Evolutionary conservation across 257 asterid species (phyloP), one percentile per base, ranked within the genome.

Genomic region (Forsythia suspensa): DNA sequence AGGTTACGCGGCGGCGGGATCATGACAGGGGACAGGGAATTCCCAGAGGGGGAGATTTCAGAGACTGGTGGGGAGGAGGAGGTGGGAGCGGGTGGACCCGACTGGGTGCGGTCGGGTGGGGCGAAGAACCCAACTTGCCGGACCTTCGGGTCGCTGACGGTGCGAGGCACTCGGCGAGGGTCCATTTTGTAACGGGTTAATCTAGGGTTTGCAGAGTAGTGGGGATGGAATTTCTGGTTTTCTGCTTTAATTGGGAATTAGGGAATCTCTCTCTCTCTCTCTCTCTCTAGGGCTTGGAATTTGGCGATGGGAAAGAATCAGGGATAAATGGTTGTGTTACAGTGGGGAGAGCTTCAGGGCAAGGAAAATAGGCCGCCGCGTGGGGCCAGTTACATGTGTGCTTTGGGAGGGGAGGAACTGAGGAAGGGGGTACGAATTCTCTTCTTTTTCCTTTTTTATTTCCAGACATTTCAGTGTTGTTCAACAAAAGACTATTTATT

Each of bases 51-150:
- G 8, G 97, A 87, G 24, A 79, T 65, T 5, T 76, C 82, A 43
- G 93, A 84, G 8, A 76, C 74, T 10, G 87, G 89, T 2, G 95
- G 90, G 10, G 94, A 85, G 4, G 92, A 73, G 3, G 91, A 75
- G 10, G 38, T 51, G 9, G 91, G 94, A 65, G 71, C 85, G 48
- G 89, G 84, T 15, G 93, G 99, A 48, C 84, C 94, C 73, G 90
- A 91, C 38, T 78, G 94, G 43, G 93, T 80, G 18, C 91, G 88
- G 72, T 88, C 92, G 68, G 92, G 92, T 18, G 94, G 94, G 39
- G 85, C 87, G 83, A 94, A 91, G 87, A 94, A 96, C 40, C 99
- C 99, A 46, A 96, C 99, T 20, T 94, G 99, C 43, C 99, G 94
- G 81, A 96, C 91, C 86, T 86, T 96, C 9, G 99, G 99, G 85